phyloP scores from a whole-genome alignment of 192 early-diverging fungal species.

The Linnemannia exigua region DNA sequence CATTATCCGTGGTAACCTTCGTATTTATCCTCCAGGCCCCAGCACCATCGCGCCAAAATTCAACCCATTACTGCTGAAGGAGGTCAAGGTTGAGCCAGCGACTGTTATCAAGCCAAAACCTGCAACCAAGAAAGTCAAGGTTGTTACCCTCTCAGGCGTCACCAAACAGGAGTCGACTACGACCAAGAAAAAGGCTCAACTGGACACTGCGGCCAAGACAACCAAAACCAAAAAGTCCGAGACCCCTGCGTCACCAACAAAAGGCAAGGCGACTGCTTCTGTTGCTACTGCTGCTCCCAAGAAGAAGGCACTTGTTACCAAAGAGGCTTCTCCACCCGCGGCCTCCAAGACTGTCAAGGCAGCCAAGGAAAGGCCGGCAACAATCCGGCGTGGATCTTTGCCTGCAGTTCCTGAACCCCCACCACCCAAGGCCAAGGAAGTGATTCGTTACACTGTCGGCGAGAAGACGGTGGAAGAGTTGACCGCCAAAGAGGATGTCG shows the following conservation, averaged over 20 bases:
- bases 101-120: conserved; percentile 4
- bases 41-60: conserved; percentile 25
- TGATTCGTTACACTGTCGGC: conserved; percentile 51
- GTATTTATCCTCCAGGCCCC: conserved; percentile 54
- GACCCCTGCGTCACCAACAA: neutral
- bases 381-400: conserved; percentile 27
- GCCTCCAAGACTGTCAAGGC: conserved; percentile 1
- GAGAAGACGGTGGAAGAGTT: conserved; percentile 55
- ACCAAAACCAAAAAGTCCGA: conserved; percentile 17
- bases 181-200: conserved; percentile 1
- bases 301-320: conserved; percentile 3
- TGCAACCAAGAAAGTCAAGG: conserved; percentile 7
- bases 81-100: neutral
- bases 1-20: conserved; percentile 53
- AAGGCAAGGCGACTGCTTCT: conserved; percentile 14
- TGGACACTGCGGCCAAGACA: neutral
- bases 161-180: neutral
- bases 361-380: conserved; percentile 17
- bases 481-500: conserved; percentile 45
- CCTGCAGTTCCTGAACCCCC: conserved; percentile 45
- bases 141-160: neutral
- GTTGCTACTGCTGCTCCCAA: neutral
- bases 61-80: conserved; percentile 4
- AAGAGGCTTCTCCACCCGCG: neutral
- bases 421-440: conserved; percentile 45